phyloP scores from a whole-genome alignment of 208 protist species.

The Crithidia acanthocephali region DNA sequence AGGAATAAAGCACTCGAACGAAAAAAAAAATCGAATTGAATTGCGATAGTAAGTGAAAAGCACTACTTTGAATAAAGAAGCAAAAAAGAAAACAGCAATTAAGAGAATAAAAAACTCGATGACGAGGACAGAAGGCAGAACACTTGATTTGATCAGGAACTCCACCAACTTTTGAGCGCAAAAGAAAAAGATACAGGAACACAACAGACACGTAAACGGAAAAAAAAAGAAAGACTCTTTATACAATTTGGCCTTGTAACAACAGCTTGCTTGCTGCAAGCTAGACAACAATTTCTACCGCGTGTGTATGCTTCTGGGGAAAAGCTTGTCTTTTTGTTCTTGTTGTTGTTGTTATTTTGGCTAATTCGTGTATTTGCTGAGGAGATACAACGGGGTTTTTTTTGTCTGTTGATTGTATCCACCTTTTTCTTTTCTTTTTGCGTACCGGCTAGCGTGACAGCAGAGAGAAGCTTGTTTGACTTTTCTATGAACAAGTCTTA shows the following conservation, averaged over 20 bases:
- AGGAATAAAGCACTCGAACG: neutral
- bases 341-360: neutral
- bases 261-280: no score
- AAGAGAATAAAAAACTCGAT: neutral
- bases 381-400: no score
- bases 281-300: neutral
- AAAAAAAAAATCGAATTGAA: slow-evolving; percentile 3
- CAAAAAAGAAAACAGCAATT: no score
- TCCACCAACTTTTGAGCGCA: neutral
- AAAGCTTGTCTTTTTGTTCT: neutral
- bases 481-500: no score
- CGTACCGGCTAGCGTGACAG: no score
- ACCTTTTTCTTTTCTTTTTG: no score
- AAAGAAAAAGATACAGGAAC: neutral
- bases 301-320: neutral
- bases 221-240: no score
- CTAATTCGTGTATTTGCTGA: no score
- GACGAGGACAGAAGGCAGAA: neutral
- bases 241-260: no score
- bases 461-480: no score
- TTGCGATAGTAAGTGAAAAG: neutral
- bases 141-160: neutral
- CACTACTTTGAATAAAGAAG: neutral
- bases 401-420: no score
- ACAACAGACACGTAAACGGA: no score